A percentile compares a stretch with the other conserved stretches of the same genome.
Evolutionary conservation across 2,329 filamentous ascomycete species (phyloP).

Genomic region (Malbranchea cinnamomea): DNA sequence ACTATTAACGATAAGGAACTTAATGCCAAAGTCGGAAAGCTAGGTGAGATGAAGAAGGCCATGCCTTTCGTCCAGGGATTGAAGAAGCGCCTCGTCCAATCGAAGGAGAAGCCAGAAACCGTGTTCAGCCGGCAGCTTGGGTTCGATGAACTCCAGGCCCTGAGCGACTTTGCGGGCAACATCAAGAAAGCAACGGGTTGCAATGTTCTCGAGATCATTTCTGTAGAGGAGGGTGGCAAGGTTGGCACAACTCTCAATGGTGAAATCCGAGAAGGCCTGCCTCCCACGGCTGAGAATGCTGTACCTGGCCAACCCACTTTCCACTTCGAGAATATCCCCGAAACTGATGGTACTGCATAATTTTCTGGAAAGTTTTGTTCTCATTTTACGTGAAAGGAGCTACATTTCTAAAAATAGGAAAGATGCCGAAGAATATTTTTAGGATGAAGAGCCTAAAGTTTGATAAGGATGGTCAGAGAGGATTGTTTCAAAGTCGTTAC

Average conservation of each 20-base stretch:
- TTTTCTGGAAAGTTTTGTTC: too few species aligned
- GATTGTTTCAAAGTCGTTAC: too few species aligned
- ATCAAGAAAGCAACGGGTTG: slow-evolving; percentile 64
- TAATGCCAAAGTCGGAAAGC: slow-evolving; percentile 62
- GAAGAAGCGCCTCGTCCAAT: slow-evolving; percentile 61
- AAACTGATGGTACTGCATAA: slow-evolving; percentile 9
- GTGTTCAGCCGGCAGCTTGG: slow-evolving; percentile 74
- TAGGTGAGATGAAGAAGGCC: slow-evolving; percentile 76
- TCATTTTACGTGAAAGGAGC: too few species aligned
- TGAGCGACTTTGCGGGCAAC: slow-evolving; percentile 63
- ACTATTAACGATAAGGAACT: slow-evolving; percentile 66
- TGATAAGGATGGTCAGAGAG: too few species aligned
- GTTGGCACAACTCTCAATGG: slow-evolving; percentile 28
- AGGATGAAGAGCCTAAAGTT: too few species aligned
- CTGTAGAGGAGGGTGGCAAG: slow-evolving; percentile 45
- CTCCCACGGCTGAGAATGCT: slow-evolving; percentile 52
- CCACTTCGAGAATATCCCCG: slow-evolving; percentile 62
- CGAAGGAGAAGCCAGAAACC: slow-evolving; percentile 47
- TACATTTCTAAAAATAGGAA: too few species aligned
- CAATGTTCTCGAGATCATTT: slow-evolving; percentile 55
- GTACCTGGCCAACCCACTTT: slow-evolving; percentile 73
- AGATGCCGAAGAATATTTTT: too few species aligned
- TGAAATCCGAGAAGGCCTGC: slow-evolving; percentile 37
- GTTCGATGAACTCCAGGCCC: slow-evolving; percentile 68
- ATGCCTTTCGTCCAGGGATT: slow-evolving; percentile 90